These are phyloP conservation scores for Zygosaccharomyces sapae DNA, from an alignment of 1,139 yeast genomes.

Conservation along the genomic window DNA sequence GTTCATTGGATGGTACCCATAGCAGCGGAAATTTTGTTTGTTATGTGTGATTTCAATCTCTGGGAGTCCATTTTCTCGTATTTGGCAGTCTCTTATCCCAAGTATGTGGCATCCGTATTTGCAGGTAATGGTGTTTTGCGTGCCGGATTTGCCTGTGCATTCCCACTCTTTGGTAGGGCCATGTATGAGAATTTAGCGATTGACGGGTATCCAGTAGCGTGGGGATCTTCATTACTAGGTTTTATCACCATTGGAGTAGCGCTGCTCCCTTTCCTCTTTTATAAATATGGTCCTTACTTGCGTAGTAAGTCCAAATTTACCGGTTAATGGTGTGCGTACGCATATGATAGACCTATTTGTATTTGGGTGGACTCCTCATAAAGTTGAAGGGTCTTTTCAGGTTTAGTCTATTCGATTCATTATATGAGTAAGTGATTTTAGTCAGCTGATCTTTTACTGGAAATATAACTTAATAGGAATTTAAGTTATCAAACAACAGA, in stretches of 20 bases:
- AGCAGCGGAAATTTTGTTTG: conserved; percentile 41
- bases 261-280: conserved; percentile 45
- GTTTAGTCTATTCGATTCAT: too few relatives aligned
- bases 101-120: conserved; percentile 54
- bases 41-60: conserved; percentile 40
- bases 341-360: background rate
- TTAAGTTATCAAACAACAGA: too few relatives aligned
- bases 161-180: conserved; percentile 56
- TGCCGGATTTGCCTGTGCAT: conserved; percentile 53
- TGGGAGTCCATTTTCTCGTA: conserved; percentile 39
- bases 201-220: conserved; percentile 49
- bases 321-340: conserved; percentile 8
- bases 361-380: background rate
- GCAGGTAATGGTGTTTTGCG: conserved; percentile 54
- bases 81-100: conserved; percentile 37
- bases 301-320: conserved; percentile 47
- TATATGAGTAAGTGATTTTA: too few relatives aligned
- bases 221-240: conserved; percentile 52
- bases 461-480: too few relatives aligned
- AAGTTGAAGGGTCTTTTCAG: background rate
- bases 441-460: too few relatives aligned
- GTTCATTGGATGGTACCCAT: conserved; percentile 45
- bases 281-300: conserved; percentile 47
- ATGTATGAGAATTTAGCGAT: conserved; percentile 47
- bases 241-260: conserved; percentile 44